These are phyloP conservation scores for Kurtzmaniella quercitrusa DNA, from an alignment of 1,139 yeast species.

Conservation along the genomic window DNA sequence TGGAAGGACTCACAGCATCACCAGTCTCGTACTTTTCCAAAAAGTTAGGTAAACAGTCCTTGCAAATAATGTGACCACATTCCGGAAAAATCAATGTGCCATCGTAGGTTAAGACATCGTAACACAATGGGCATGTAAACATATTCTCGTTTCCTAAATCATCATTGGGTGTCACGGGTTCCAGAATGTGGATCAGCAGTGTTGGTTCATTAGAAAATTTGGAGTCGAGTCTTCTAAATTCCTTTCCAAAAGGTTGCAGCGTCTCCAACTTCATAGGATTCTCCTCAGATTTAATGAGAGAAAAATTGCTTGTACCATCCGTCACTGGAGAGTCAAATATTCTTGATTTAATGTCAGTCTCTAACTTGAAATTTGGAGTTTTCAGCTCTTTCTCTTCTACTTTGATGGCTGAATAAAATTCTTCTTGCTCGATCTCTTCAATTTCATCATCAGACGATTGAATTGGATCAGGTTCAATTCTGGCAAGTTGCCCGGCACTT, in stretches of 20 bases:
- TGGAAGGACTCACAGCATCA: constrained; percentile 30
- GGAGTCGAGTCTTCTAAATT: too few relatives aligned
- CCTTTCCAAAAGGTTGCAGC: too few relatives aligned
- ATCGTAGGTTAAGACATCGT: constrained; percentile 51
- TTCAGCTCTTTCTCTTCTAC: constrained; percentile 14
- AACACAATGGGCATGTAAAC: constrained; percentile 65
- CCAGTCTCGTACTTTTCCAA: constrained; percentile 37
- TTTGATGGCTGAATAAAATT: constrained; percentile 1
- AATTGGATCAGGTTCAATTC: too few relatives aligned
- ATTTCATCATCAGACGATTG: background rate
- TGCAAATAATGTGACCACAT: constrained; percentile 73
- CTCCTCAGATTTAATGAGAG: too few relatives aligned
- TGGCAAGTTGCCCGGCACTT: background rate
- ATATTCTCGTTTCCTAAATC: constrained; percentile 3
- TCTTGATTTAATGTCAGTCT: too few relatives aligned
- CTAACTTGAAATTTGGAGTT: background rate
- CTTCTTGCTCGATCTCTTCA: background rate
- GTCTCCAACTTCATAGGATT: too few relatives aligned
- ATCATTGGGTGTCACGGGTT: background rate
- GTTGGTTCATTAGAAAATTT: too few relatives aligned
- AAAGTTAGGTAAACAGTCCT: constrained; percentile 52
- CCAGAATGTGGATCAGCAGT: background rate
- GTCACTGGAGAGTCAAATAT: too few relatives aligned
- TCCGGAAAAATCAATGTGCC: constrained; percentile 43
- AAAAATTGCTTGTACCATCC: too few relatives aligned